phyloP scores from a whole-genome alignment of 768 basidiomycete genomes.

The Rhodotorula graminis region DNA sequence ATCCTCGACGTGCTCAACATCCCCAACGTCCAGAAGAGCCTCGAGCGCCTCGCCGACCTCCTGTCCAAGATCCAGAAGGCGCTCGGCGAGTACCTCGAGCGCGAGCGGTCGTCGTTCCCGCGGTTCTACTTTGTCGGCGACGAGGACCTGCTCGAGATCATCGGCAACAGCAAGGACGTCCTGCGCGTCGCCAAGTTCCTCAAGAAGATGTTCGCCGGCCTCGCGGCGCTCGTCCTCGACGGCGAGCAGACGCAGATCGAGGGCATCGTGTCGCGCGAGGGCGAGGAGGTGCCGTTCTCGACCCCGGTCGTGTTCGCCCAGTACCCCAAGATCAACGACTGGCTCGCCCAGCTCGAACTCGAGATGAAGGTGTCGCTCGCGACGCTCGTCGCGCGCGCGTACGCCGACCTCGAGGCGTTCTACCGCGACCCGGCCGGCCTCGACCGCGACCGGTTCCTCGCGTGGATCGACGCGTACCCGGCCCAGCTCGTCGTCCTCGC shows the following conservation, averaged over 20 bases:
- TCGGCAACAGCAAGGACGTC: conserved; percentile 97
- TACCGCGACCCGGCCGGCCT: conserved; percentile 64
- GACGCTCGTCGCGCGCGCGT: conserved; percentile 69
- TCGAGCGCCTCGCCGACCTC: conserved; percentile 92
- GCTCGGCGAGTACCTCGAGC: conserved; percentile 94
- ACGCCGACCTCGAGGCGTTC: conserved; percentile 71
- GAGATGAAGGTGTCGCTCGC: conserved; percentile 91
- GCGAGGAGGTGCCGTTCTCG: conserved; percentile 82
- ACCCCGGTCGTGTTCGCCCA: conserved; percentile 82
- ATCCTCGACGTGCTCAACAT: conserved; percentile 96
- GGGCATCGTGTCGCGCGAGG: conserved; percentile 92
- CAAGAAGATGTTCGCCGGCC: conserved; percentile 99
- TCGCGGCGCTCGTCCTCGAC: conserved; percentile 80
- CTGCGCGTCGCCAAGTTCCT: conserved; percentile 97
- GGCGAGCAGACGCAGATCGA: conserved; percentile 81
- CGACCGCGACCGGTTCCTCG: conserved; percentile 65
- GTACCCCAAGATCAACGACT: conserved; percentile 96
- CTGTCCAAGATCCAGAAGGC: conserved; percentile 99
- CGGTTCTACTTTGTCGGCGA: conserved; percentile 99
- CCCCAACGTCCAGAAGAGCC: conserved; percentile 88
- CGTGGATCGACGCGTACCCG: conserved; percentile 90
- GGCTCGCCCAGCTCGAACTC: conserved; percentile 84
- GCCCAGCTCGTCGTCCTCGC: conserved; percentile 96
- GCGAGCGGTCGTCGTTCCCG: conserved; percentile 95
- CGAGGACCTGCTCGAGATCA: conserved; percentile 96